Evolutionary conservation across 306 rosid species (phyloP), one percentile per base, ranked within the genome.

Genomic region (Lupinus albus): DNA sequence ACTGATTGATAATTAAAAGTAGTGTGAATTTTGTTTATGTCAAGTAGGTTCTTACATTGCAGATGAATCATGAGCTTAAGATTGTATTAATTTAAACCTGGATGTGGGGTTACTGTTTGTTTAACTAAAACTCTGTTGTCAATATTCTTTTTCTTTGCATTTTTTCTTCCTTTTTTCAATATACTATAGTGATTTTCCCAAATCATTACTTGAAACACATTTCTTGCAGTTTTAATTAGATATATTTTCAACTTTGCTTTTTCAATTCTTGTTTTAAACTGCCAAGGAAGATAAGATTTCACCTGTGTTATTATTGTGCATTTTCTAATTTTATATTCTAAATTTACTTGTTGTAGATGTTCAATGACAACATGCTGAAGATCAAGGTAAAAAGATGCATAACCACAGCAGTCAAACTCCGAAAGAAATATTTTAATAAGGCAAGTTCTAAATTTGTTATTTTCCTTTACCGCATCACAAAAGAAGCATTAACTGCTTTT

Each of bases 351-450:
- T 68, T 73, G 49, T 86, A 91, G 97, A 84, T 89, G 74, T 89
- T 89, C 79, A 91, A 89, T 70, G 97, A 91, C 81, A 91, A 89
- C 3, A 75, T 87, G 82, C 79, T 91, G 81, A 85, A 81, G 85
- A 84, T 91, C 74, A 76, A 81, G 76, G 95, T 89, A 45, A 91
- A 81, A 82, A 85, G 95, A 74, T 84, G 92, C 69, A 66, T 89
- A 78, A 81, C 76, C 67, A 75, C 79, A 38, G 96, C 96, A 59
- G 77, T 91, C 82, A 91, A 84, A 78, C 85, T 91, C 55, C 84
- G 96, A 64, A 89, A 89, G 84, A 91, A 91, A 81, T 91, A 91
- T 76, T 70, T 89, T 41, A 81, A 82, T 76, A 91, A 91, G 97
- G 97, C 81, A 64, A 83, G 25, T 81, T 45, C 60, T 63, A 25